These are phyloP conservation scores for Polyporus arcularius DNA, from an alignment of 768 basidiomycete species.

Conservation along the genomic window DNA sequence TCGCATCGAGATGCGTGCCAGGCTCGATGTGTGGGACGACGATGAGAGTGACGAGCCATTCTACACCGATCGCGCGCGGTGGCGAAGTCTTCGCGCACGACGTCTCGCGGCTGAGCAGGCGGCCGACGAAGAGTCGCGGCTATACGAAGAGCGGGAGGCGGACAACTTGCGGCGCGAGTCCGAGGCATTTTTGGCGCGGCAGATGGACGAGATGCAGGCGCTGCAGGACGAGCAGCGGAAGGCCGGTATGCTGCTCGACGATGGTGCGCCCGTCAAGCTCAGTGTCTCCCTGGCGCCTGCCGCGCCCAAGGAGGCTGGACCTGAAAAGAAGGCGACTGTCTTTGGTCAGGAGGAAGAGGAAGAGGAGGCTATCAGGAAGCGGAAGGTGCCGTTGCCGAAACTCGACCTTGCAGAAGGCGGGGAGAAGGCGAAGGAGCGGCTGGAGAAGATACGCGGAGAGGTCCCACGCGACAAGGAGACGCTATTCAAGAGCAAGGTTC, in stretches of 20 bases:
- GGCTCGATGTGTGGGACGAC: conserved; percentile 88
- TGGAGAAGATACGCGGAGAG: conserved; percentile 74
- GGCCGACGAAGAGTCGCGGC: conserved; percentile 80
- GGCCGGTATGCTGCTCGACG: conserved; percentile 87
- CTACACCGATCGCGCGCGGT: conserved; percentile 87
- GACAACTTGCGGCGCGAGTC: conserved; percentile 88
- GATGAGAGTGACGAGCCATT: conserved; percentile 93
- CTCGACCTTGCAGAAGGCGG: conserved; percentile 85
- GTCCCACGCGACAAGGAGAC: conserved; percentile 79
- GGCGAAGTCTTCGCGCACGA: conserved; percentile 78
- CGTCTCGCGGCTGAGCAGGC: conserved; percentile 76
- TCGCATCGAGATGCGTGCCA: conserved; percentile 73
- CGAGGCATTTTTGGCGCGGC: conserved; percentile 89
- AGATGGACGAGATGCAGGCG: conserved; percentile 96
- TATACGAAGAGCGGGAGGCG: conserved; percentile 82
- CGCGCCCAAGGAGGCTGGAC: conserved; percentile 42
- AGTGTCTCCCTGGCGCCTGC: conserved; percentile 69
- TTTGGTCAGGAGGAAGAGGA: conserved; percentile 91
- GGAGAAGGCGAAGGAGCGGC: conserved; percentile 75
- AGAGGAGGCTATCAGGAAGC: conserved; percentile 72
- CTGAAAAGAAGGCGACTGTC: conserved; percentile 50
- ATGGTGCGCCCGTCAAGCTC: conserved; percentile 87
- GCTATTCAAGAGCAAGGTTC: conserved; percentile 80
- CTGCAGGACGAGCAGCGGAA: conserved; percentile 89
- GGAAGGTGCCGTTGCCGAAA: conserved; percentile 85